Conservation (phyloP, 2,329 filamentous ascomycete genomes). For the Colletotrichum nymphaeae region DNA sequence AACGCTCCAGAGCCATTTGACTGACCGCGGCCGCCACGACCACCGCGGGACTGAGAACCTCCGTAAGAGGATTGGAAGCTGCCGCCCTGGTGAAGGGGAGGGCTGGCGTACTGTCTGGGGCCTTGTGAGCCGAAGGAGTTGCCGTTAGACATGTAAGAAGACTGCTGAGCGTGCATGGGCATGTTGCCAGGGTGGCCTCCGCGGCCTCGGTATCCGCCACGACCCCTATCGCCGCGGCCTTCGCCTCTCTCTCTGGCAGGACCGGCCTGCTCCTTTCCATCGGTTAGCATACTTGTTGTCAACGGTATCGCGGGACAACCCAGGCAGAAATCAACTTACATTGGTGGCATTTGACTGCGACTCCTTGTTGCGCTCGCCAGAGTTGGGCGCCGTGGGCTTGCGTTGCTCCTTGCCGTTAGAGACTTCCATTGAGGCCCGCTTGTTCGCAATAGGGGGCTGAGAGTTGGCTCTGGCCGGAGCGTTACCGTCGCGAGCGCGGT, state of each 20-base stretch:
- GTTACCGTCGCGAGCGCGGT: conserved; percentile 50
- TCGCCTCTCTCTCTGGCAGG: conserved; percentile 44
- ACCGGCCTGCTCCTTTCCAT: conserved; percentile 41
- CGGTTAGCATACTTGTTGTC: conserved; percentile 30
- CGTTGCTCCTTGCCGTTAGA: conserved; percentile 56
- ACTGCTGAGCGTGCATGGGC: conserved; percentile 49
- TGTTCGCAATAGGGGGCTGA: conserved; percentile 49
- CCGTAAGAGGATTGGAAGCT: conserved; percentile 30
- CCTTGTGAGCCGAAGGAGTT: conserved; percentile 43
- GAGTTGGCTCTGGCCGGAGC: conserved; percentile 49
- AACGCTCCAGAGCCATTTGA: conserved; percentile 25
- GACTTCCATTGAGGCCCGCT: conserved; percentile 58
- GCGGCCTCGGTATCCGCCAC: conserved; percentile 58
- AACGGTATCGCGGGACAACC: conserved; percentile 25
- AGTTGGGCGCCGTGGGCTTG: conserved; percentile 51
- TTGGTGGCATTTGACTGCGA: conserved; percentile 22
- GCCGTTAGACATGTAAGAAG: conserved; percentile 48
- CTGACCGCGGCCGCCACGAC: conserved; percentile 32
- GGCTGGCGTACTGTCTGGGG: conserved; percentile 53
- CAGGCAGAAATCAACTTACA: conserved; percentile 4
- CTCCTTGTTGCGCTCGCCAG: conserved; percentile 48
- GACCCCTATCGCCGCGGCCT: conserved; percentile 52
- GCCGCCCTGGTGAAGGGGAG: conserved; percentile 53
- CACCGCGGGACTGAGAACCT: conserved; percentile 27
- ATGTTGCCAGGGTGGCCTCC: conserved; percentile 51